Base-by-base conservation (phyloP, 805 yeast genomes). In the Candida methanosorbosa region DNA sequence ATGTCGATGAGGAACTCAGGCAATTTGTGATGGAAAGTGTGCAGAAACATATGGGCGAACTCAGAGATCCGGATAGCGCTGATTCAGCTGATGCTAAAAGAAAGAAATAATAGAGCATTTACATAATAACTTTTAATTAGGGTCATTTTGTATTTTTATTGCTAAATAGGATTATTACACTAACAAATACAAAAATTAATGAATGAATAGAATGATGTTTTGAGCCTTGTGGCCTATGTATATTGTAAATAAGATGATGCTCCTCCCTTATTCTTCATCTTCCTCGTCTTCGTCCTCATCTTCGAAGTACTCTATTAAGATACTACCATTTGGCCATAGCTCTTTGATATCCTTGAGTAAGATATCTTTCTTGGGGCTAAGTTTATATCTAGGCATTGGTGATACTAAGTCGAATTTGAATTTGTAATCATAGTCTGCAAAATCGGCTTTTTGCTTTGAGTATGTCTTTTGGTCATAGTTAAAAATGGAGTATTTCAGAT, bases 1-100 rank as follows among this genome's bases (percentile, higher is more conserved):
- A 85, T 48, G 85, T 90, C 3, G 95, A 87, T 52, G 84, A 75
- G 42, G 81, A 76, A 20, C 63, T 88, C 30, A 75, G 81, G 48
- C 75, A 75, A 28, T 72, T 81, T 45, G 75, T 88, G 22, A 63
- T 73, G 43, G 72, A 72, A 12, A 78, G 81, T 9, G 78, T 88
- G 4, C 72, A 78, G 29, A 70, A 72, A 15, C 57, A 56, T 32
- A 34, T 57, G 27, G 43, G 43, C 6, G 42, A 33, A 17, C 34
- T 55, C 15, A 41, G 37, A 27, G 48, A 43, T 22, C 42, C 30
- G 5, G 41, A 18, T 15, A 22, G 32, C 4, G 32, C 25, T 19
- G 32, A 16, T 8, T 17, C 14, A 5, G 33, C 21, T 3, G 19
- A 38, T 18, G 33, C 41, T 13, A 52, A 49, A 29, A 50, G 52